Evolutionary conservation across 257 asterid species (phyloP), one percentile per base, ranked within the genome.

Genomic region (Penstemon barbatus): DNA sequence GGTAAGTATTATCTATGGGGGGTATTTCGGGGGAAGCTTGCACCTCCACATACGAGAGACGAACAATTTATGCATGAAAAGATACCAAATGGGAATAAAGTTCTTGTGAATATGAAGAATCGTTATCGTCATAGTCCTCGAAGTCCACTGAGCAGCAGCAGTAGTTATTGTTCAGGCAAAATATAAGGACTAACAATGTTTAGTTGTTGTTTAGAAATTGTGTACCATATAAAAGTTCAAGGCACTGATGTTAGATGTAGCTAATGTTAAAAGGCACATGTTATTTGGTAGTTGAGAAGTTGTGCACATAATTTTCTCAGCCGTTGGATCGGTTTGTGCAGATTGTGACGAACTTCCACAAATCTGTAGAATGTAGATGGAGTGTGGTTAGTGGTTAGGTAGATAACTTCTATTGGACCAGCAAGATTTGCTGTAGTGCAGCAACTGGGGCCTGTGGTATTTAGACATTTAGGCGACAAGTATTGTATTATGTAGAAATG

Each of bases 1-100:
- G 79, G 82, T 7, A 83, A 85, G 65, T 78, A 78, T 64, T 91
- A 82, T 66, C 80, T 91, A 18, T 91, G 96, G 98, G 98, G 96
- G 1, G 96, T 89, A 58, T 91, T 91, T 70, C 79, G 85, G 69
- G 80, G 71, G 48, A 82, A 79, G 73, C 38, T 39, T 25, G 1
- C 52, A 52, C 43, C 69, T 11, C 56, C 75, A 13, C 43, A 65
- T 52, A 39, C 66, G 12, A 50, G 33, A 15, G 53, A 40, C 10
- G 58, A 75, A 55, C 42, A 42, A 2, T 15, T 39, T 13, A 72
- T 10, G 8, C 15, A 19, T 49, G 12, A 39, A 19, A 70, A 74
- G 56, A 18, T 25, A 7, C 7, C 44, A 15, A 63, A 60, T 8
- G 57, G 49, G 33, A 57, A 42, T 36, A 33, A 63, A 69, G 51